These are phyloP conservation scores for Beauveria medogensis DNA, from an alignment of 2,329 filamentous ascomycete species.

Conservation along the genomic window DNA sequence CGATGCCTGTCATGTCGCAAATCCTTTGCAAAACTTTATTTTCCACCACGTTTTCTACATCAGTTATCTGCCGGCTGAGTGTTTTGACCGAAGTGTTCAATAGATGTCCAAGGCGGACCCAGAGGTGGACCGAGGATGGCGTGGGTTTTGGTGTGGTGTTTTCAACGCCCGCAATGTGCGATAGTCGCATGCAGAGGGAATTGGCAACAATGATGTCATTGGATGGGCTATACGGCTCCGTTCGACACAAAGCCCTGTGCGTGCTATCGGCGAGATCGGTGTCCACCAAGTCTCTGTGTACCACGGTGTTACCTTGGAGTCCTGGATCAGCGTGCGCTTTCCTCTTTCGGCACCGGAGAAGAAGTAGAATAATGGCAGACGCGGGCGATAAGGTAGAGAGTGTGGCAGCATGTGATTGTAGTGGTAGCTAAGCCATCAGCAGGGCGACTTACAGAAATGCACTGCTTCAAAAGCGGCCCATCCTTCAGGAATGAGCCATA, in stretches of 20 bases:
- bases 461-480: neutral
- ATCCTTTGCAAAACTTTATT: neutral
- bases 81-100: neutral
- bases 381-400: neutral
- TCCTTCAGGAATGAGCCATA: neutral
- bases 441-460: neutral
- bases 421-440: neutral
- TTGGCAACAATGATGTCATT: neutral
- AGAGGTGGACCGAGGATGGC: neutral
- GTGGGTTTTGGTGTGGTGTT: neutral
- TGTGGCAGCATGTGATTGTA: neutral
- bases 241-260: neutral
- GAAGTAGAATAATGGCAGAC: too few relatives aligned
- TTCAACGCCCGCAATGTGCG: neutral
- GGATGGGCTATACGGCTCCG: neutral
- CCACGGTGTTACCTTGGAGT: neutral
- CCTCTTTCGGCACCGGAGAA: too few relatives aligned
- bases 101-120: neutral
- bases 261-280: neutral
- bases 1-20: neutral
- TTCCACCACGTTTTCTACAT: neutral
- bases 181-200: neutral
- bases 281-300: neutral
- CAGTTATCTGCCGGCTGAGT: neutral
- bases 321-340: neutral